Evolutionary conservation across 2,329 filamentous ascomycete genomes (phyloP).

Genomic region (Sporothrix curviconia): DNA sequence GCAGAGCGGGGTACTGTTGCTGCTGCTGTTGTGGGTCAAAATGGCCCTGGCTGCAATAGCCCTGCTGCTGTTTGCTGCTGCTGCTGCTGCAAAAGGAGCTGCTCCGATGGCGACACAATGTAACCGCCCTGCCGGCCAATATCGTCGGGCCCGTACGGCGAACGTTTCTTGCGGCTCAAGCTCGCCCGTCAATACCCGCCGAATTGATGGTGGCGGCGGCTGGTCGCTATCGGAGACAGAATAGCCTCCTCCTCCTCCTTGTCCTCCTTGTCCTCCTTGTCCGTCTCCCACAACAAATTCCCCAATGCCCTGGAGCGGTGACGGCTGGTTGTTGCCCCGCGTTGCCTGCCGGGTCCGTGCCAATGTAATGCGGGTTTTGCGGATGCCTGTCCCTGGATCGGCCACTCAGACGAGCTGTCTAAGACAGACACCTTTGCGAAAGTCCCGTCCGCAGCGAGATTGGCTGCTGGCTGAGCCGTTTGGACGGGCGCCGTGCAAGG

Average conservation of each 20-base stretch:
- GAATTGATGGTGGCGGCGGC: conserved; percentile 35
- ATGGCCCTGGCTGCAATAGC: conserved; percentile 27
- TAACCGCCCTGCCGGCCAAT: conserved; percentile 25
- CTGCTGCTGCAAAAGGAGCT: conserved; percentile 30
- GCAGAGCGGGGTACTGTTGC: conserved; percentile 27
- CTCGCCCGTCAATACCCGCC: conserved; percentile 37
- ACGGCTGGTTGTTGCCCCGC: conserved; percentile 29
- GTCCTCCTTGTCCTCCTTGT: neutral
- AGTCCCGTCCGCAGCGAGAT: conserved; percentile 37
- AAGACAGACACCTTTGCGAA: conserved; percentile 35
- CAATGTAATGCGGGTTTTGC: conserved; percentile 12
- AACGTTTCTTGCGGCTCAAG: conserved; percentile 33
- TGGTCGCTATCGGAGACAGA: conserved; percentile 32
- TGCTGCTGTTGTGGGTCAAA: conserved; percentile 36
- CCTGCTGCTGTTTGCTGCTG: conserved; percentile 31
- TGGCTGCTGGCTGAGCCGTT: conserved; percentile 46
- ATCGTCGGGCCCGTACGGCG: conserved; percentile 41
- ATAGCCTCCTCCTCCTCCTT: conserved; percentile 23
- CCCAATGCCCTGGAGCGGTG: conserved; percentile 40
- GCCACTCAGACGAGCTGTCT: conserved; percentile 31
- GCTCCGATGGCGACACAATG: conserved; percentile 28
- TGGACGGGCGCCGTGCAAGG: conserved; percentile 50
- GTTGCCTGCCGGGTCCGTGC: neutral
- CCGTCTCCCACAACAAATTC: conserved; percentile 24
- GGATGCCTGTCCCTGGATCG: conserved; percentile 18